Conservation (phyloP, 257 asterid species). For the Gentiana macrophylla region DNA sequence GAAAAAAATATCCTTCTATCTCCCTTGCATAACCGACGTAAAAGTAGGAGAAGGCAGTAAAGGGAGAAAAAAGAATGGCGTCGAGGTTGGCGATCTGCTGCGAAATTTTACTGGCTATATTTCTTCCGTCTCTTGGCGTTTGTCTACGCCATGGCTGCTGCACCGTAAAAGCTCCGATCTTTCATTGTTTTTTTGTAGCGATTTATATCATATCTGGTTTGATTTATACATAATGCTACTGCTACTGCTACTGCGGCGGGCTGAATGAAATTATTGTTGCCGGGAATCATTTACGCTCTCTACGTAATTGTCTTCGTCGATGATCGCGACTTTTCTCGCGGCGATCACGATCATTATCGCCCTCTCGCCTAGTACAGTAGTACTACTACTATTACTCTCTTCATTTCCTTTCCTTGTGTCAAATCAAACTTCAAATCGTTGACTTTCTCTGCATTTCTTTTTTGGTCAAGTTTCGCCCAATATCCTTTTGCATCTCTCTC, state of each 20-base stretch:
- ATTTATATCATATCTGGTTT: too few relatives aligned
- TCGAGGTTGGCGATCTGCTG: constrained; percentile 20
- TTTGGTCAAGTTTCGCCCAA: not conserved
- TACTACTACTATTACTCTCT: not conserved
- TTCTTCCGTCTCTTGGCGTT: too few relatives aligned
- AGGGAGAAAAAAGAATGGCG: constrained; percentile 19
- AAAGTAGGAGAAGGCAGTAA: too few relatives aligned
- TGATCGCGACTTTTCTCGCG: constrained; percentile 32
- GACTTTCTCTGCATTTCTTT: not conserved
- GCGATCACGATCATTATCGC: constrained; percentile 10
- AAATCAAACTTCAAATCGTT: not conserved
- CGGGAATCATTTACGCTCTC: too few relatives aligned
- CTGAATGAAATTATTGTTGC: not conserved
- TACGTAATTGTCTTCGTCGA: constrained; percentile 25
- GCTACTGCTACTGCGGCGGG: not conserved
- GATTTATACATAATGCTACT: not conserved
- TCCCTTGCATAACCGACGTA: too few relatives aligned
- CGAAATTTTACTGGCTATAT: too few relatives aligned
- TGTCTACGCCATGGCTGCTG: too few relatives aligned
- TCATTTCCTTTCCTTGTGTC: too few relatives aligned
- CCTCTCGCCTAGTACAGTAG: constrained; percentile 16
- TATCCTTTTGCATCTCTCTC: too few relatives aligned
- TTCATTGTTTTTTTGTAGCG: not conserved
- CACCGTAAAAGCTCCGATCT: too few relatives aligned
- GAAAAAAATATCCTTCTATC: too few relatives aligned